phyloP scores from a whole-genome alignment of 2,329 filamentous ascomycete species.

The Trichoderma atrobrunneum region DNA sequence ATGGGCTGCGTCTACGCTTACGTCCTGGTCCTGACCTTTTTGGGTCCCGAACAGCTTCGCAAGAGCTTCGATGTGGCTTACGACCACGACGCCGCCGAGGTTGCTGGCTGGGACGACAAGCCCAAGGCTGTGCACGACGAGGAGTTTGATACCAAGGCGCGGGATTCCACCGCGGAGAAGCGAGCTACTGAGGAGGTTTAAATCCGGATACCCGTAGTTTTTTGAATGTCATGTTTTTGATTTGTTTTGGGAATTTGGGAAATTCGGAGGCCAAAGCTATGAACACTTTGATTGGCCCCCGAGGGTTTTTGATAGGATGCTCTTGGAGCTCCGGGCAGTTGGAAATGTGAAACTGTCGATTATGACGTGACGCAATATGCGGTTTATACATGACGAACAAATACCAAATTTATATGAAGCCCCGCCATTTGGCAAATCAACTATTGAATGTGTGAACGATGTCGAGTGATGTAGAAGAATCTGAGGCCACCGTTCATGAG shows the following conservation, averaged over 20 bases:
- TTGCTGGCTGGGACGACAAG: slow-evolving; percentile 39
- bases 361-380: background rate
- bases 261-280: background rate
- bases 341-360: background rate
- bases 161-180: slow-evolving; percentile 10
- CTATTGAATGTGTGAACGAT: background rate
- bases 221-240: background rate
- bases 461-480: background rate
- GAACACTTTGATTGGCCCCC: background rate
- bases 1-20: slow-evolving; percentile 77
- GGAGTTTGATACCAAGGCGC: slow-evolving; percentile 7
- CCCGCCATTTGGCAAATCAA: background rate
- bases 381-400: background rate
- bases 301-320: background rate
- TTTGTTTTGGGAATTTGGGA: background rate
- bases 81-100: slow-evolving; percentile 46
- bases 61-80: slow-evolving; percentile 51
- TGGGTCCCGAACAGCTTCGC: slow-evolving; percentile 57
- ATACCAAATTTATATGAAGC: background rate
- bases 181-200: slow-evolving; percentile 8
- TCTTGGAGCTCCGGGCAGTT: background rate
- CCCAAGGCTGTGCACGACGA: slow-evolving; percentile 5
- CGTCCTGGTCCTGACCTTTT: slow-evolving; percentile 58
- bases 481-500: background rate
- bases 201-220: background rate